Evolutionary conservation across 768 basidiomycete species (phyloP).

Genomic region (Phylloporus arenicola): DNA sequence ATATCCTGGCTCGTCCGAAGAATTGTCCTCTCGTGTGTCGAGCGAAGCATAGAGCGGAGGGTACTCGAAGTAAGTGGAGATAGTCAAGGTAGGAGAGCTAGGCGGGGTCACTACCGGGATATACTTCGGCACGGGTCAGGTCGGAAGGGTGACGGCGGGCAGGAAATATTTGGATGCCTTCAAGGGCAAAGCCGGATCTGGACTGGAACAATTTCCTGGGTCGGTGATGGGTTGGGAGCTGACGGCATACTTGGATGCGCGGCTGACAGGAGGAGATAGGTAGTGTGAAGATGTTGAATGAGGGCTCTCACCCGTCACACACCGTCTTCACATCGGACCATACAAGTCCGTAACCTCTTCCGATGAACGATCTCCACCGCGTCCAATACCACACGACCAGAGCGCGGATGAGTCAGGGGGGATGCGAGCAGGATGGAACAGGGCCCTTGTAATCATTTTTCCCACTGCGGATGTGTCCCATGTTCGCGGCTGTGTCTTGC

Average conservation of each 20-base stretch:
- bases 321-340: not conserved
- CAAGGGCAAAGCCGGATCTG: not conserved
- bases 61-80: slow-evolving; percentile 3
- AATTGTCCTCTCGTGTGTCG: not conserved
- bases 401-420: not conserved
- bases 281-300: not conserved
- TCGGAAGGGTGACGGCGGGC: not conserved
- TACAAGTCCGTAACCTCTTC: not conserved
- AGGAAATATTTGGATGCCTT: too few relatives aligned
- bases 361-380: slow-evolving; percentile 17
- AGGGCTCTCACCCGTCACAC: not conserved
- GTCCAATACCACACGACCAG: slow-evolving; percentile 12
- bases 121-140: not conserved
- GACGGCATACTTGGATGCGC: not conserved
- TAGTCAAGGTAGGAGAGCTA: slow-evolving; percentile 4
- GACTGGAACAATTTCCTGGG: not conserved
- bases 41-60: not conserved
- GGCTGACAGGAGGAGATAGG: slow-evolving; percentile 6
- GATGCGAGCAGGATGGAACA: not conserved
- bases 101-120: not conserved
- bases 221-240: not conserved
- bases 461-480: not conserved
- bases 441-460: not conserved
- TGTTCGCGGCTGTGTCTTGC: not conserved
- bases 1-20: not conserved